Conservation (phyloP, 768 basidiomycete genomes). For the Termitomyces sp. region DNA sequence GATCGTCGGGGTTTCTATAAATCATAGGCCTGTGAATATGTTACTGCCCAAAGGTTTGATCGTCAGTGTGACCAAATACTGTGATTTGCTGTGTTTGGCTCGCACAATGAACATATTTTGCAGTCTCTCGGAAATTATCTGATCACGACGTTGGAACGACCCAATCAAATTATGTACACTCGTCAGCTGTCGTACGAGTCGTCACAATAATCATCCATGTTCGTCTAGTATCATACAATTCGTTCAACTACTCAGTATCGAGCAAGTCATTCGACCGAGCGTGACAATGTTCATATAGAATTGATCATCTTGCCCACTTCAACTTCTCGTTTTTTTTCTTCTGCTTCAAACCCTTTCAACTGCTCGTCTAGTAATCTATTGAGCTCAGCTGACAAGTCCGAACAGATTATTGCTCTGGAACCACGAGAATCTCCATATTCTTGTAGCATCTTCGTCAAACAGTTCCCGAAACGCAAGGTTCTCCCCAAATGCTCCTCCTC, state of each 20-base stretch:
- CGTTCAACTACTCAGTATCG: background rate
- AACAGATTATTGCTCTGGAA: background rate
- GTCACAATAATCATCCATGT: background rate
- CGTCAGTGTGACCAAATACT: too few species aligned
- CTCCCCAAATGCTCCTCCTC: background rate
- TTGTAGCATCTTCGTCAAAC: background rate
- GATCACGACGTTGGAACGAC: too few species aligned
- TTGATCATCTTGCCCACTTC: background rate
- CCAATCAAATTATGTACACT: too few species aligned
- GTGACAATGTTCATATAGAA: background rate
- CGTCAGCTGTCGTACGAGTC: background rate
- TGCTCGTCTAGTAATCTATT: background rate
- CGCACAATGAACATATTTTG: too few species aligned
- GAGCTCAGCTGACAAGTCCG: background rate
- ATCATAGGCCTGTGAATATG: background rate
- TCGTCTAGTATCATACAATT: background rate
- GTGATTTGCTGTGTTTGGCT: too few species aligned
- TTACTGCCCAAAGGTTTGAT: too few species aligned
- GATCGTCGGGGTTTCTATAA: constrained; percentile 7
- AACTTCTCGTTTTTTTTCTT: background rate
- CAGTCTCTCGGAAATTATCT: too few species aligned
- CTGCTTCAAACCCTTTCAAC: background rate
- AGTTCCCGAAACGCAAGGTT: background rate
- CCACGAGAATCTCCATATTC: background rate
- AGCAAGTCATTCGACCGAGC: too few species aligned